These are phyloP conservation scores for Leptomonas seymouri DNA, from an alignment of 208 protist species.

Conservation along the genomic window DNA sequence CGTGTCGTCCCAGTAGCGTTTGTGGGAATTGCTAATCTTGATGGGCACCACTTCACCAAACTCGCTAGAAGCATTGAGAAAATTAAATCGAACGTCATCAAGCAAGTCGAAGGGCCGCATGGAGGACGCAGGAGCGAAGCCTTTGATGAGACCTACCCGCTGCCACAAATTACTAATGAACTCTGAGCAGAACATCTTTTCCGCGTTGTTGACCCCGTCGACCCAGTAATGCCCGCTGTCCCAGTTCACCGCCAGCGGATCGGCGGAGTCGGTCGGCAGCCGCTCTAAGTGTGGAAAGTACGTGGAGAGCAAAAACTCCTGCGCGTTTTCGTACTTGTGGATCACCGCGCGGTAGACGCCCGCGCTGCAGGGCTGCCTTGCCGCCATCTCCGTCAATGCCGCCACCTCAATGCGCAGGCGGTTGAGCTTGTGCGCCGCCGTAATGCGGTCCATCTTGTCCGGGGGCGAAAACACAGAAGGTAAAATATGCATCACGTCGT, in stretches of 20 bases:
- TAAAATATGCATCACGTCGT: slow-evolving; percentile 38
- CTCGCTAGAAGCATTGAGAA: slow-evolving; percentile 25
- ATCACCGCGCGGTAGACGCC: slow-evolving; percentile 21
- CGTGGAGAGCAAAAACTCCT: slow-evolving; percentile 43
- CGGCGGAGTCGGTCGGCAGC: not conserved
- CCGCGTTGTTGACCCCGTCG: slow-evolving; percentile 65
- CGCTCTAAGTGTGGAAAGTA: slow-evolving; percentile 71
- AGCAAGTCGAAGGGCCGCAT: slow-evolving; percentile 84
- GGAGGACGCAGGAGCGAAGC: slow-evolving; percentile 77
- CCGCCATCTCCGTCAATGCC: slow-evolving; percentile 36
- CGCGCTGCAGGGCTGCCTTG: slow-evolving; percentile 3
- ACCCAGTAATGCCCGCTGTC: slow-evolving; percentile 47
- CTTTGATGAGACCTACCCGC: slow-evolving; percentile 49
- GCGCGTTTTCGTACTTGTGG: slow-evolving; percentile 43
- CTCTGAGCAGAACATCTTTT: slow-evolving; percentile 75
- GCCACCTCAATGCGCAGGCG: slow-evolving; percentile 50
- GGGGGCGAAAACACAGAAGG: slow-evolving; percentile 69
- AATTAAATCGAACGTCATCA: slow-evolving; percentile 76
- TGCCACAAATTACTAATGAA: slow-evolving; percentile 82
- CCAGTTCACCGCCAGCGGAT: slow-evolving; percentile 35
- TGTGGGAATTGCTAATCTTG: slow-evolving; percentile 24
- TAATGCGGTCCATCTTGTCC: slow-evolving; percentile 88
- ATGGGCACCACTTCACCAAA: slow-evolving; percentile 47
- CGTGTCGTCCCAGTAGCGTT: slow-evolving; percentile 20
- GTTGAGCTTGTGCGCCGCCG: slow-evolving; percentile 73